Base-by-base conservation (phyloP, 2,329 filamentous ascomycete species). In the Xylariaceae sp. region DNA sequence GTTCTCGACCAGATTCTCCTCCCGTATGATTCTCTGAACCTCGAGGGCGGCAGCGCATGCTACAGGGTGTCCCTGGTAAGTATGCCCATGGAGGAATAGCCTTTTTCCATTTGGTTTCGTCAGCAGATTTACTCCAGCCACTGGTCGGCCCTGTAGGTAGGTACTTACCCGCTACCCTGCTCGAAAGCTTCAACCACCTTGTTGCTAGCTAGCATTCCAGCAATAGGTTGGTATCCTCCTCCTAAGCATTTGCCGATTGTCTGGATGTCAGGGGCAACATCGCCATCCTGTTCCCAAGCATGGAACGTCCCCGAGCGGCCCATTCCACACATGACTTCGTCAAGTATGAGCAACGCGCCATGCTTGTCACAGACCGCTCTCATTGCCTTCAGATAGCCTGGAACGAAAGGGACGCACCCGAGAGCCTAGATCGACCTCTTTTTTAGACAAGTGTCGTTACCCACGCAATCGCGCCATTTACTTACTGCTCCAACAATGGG, bases 311-410 rank as follows among this genome's bases (percentile, higher is more conserved):
- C 79, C 0, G 69, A 71, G 1, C 78, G 64, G 1, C 80, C 79
- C 59, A 74, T 73, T 2, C 81, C 81, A 33, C 75, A 81, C 82
- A 88, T 86, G 31, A 88, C 71, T 36, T 90, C 86, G 52, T 92
- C 87, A 0, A 90, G 63, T 31, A 90, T 81, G n/a, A 92, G 67
- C 0, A 92, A 71, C 0, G 81, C 78, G 0, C 82, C 85, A 53
- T 90, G 70, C 44, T 75, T 76, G 36, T 82, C 72, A 56, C 86
- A 92, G 1, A 92, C 66, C 2, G 66, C 64, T 51, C 74, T 74
- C 60, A 90, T 76, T 1, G 81, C 83, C 35, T 68, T 63, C 34
- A 89, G 77, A 49, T 92, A 92, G 0, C 83, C 84, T 0, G 68
- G 64, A 0, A 81, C 70, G 0, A 81, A 67, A 1, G 80, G 72